Conservation (phyloP, 495 filamentous ascomycete genomes). For the Friedmanniomyces simplex region DNA sequence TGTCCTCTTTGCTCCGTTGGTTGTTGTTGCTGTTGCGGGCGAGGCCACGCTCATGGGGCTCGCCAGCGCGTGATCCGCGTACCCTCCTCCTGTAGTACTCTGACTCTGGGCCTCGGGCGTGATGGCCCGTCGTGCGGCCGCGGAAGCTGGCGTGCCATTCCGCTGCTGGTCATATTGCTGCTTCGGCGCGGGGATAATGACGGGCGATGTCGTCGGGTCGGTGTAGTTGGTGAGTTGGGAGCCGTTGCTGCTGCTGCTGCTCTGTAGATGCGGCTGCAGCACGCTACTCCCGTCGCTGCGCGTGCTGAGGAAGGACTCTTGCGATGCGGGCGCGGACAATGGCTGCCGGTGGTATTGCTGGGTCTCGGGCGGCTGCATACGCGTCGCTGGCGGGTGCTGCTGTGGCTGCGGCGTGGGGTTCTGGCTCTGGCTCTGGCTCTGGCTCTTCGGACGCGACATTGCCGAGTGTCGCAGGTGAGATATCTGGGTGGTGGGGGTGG, state of each 20-base stretch:
- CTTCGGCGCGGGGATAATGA: not conserved
- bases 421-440: not conserved
- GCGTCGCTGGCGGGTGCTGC: constrained; percentile 2
- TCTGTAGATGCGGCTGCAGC: constrained; percentile 4
- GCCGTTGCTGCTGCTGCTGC: constrained; percentile 16
- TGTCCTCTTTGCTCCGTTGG: constrained; percentile 23
- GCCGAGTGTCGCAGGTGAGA: constrained; percentile 10
- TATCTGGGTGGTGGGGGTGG: constrained; percentile 10
- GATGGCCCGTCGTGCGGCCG: not conserved
- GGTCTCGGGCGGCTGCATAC: constrained; percentile 10
- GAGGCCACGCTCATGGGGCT: constrained; percentile 15
- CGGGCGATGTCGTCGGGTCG: constrained; percentile 13
- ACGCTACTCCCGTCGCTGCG: constrained; percentile 16
- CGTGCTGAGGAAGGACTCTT: constrained; percentile 15
- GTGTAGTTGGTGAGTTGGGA: constrained; percentile 19
- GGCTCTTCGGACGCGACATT: not conserved
- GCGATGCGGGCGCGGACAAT: constrained; percentile 13
- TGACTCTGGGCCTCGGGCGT: constrained; percentile 5
- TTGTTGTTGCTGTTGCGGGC: not conserved
- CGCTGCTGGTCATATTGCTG: not conserved
- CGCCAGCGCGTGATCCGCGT: not conserved
- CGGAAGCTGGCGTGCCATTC: not conserved
- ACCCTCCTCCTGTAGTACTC: no score
- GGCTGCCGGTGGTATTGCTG: not conserved
- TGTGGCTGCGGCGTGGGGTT: not conserved